A percentile compares a stretch with the other conserved stretches of the same genome.
phyloP scores from a whole-genome alignment of 257 asterid species.

The Apocynum venetum region DNA sequence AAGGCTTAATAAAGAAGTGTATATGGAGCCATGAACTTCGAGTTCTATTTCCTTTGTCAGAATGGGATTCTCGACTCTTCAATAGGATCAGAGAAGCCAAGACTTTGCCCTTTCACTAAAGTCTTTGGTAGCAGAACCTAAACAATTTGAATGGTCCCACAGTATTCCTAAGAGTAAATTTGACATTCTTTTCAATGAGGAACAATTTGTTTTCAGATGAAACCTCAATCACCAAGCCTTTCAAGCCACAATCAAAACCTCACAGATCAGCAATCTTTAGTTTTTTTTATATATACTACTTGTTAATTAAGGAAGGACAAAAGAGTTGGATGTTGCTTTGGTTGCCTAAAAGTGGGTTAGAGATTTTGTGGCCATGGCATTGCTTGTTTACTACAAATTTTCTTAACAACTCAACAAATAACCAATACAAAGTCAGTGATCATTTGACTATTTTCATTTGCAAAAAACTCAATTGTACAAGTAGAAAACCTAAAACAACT shows the following conservation, averaged over 20 bases:
- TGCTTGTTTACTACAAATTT: conserved; percentile 15
- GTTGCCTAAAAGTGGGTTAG: conserved; percentile 23
- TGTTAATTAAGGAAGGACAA: neutral
- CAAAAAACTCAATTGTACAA: neutral
- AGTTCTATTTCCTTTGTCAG: neutral
- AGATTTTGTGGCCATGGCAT: conserved; percentile 9
- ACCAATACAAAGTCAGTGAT: neutral
- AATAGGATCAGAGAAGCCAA: neutral
- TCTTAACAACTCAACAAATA: conserved; percentile 32
- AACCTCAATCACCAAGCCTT: neutral
- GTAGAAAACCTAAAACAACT: neutral
- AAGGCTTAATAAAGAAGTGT: neutral
- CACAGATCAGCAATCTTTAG: no score
- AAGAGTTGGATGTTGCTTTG: conserved; percentile 4
- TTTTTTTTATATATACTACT: no score
- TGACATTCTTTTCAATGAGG: neutral
- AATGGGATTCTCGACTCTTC: neutral
- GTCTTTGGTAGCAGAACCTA: neutral
- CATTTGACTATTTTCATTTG: conserved; percentile 2
- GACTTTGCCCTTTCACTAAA: no score
- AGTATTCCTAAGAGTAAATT: no score
- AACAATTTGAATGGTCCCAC: neutral
- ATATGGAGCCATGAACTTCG: neutral
- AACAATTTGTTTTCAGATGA: neutral
- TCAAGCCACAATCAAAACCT: neutral